Evolutionary conservation across 2,329 filamentous ascomycete genomes (phyloP).

Genomic region (Microdochium nivale): DNA sequence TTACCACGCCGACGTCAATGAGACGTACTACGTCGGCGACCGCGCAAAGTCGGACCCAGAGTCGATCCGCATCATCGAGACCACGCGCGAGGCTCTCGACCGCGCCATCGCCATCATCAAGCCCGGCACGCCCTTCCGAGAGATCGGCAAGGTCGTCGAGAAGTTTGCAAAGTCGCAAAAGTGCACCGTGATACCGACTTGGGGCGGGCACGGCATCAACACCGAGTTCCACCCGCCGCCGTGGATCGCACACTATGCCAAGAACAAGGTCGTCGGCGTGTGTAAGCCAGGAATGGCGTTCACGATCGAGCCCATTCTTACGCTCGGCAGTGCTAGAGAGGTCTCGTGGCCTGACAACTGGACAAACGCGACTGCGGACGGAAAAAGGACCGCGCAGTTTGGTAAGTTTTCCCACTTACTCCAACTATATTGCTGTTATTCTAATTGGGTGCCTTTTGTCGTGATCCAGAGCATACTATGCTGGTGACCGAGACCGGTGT

Average conservation of each 20-base stretch:
- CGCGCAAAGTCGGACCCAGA: constrained; percentile 73
- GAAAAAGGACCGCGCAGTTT: constrained; percentile 82
- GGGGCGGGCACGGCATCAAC: constrained; percentile 91
- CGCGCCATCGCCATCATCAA: constrained; percentile 82
- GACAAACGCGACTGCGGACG: constrained; percentile 87
- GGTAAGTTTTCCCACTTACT: too few species aligned
- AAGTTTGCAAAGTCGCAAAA: constrained; percentile 74
- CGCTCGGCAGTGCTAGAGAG: constrained; percentile 76
- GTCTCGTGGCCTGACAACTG: constrained; percentile 97
- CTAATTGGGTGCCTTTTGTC: too few species aligned
- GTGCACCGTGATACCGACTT: constrained; percentile 85
- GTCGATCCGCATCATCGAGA: constrained; percentile 79
- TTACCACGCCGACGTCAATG: constrained; percentile 91
- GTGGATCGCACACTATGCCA: constrained; percentile 90
- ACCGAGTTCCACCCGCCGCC: constrained; percentile 85
- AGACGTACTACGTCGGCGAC: constrained; percentile 93
- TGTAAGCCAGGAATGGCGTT: constrained; percentile 95
- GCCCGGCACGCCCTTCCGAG: constrained; percentile 80
- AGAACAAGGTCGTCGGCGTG: constrained; percentile 89
- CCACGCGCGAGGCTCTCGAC: constrained; percentile 81
- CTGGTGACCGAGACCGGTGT: constrained; percentile 77
- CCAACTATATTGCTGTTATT: too few species aligned
- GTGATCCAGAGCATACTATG: constrained; percentile 72
- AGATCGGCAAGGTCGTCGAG: constrained; percentile 88
- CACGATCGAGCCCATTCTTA: constrained; percentile 97